Base-by-base conservation (phyloP, 345 rosid genomes). In the Capsella bursapastoris region DNA sequence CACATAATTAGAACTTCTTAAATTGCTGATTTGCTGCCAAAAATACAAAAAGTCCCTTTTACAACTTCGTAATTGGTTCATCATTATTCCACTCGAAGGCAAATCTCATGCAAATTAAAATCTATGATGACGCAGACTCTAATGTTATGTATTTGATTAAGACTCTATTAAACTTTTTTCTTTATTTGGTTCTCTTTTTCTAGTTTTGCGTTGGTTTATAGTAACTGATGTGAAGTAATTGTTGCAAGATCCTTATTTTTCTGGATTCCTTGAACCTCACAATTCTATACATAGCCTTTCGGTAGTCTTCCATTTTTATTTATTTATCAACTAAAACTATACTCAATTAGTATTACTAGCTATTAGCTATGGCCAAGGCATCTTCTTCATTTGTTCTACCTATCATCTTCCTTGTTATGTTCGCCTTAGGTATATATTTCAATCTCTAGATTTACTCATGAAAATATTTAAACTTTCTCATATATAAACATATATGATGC, bases 341-440 rank as follows among this genome's bases (percentile, higher is more conserved):
- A 29, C 35, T 28, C 10, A 13, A 50, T 35, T 35, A 11, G 4
- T 18, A 16, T 11, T 15, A 53, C 15, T 1, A 18, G 22, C 22
- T 18, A 69, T 29, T 13, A 69, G 25, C 2, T 35, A 71, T 72
- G 76, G 55, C 69, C 15, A 63, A 63, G 15, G 1, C 69, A 72
- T 7, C 34, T 29, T 62, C 35, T 16, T 8, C 43, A 7, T 7
- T 50, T 38, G 75, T 71, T 38, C 1, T 61, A 9, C 22, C 68
- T 6, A 38, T 49, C 60, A 60, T 73, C 10, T 55, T 64, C 48
- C 29, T 73, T 44, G 48, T 73, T 8, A 32, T 53, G 64, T 64
- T 64, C 6, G 15, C 34, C 0, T 55, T 55, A 55, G 64, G 70
- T 73, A 73, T 12, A 9, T 0, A 64, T 29, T 44, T 47, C 25